These are phyloP conservation scores for Taphrina confusa DNA, from an alignment of 1,139 yeast genomes.

Conservation along the genomic window DNA sequence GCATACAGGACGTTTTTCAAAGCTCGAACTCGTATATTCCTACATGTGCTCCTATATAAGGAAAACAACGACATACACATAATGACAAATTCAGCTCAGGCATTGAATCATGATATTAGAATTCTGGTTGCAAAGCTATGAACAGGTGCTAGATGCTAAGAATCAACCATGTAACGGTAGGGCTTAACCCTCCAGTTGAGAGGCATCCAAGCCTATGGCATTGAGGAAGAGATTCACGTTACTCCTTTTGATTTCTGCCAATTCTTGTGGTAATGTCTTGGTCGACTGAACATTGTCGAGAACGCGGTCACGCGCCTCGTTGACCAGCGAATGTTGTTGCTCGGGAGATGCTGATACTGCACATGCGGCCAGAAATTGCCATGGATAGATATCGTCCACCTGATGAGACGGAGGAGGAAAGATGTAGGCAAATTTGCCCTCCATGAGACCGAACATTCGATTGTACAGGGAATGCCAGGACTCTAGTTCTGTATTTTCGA, in stretches of 20 bases:
- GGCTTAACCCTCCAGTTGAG: conserved; percentile 44
- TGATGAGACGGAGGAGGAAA: conserved; percentile 58
- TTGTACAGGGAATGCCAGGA: conserved; percentile 86
- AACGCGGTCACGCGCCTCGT: conserved; percentile 87
- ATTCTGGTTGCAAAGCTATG: too few relatives aligned
- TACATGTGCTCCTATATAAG: too few relatives aligned
- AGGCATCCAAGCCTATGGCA: conserved; percentile 94
- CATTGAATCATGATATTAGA: too few relatives aligned
- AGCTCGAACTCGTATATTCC: too few relatives aligned
- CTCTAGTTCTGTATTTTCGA: conserved; percentile 54
- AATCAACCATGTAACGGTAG: too few relatives aligned
- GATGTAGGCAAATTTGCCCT: conserved; percentile 71
- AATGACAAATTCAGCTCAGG: too few relatives aligned
- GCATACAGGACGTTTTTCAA: too few relatives aligned
- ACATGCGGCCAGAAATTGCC: conserved; percentile 95
- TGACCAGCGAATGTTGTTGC: conserved; percentile 92
- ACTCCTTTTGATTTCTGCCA: conserved; percentile 63
- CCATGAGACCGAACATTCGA: conserved; percentile 73
- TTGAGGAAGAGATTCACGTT: conserved; percentile 90
- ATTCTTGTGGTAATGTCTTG: conserved; percentile 60
- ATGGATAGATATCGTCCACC: conserved; percentile 82
- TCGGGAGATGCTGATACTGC: conserved; percentile 90
- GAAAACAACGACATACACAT: too few relatives aligned
- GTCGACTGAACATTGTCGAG: conserved; percentile 86
- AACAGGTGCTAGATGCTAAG: too few relatives aligned